phyloP scores from a whole-genome alignment of 2,329 filamentous ascomycete genomes.

The Aspergillus eucalypticola region DNA sequence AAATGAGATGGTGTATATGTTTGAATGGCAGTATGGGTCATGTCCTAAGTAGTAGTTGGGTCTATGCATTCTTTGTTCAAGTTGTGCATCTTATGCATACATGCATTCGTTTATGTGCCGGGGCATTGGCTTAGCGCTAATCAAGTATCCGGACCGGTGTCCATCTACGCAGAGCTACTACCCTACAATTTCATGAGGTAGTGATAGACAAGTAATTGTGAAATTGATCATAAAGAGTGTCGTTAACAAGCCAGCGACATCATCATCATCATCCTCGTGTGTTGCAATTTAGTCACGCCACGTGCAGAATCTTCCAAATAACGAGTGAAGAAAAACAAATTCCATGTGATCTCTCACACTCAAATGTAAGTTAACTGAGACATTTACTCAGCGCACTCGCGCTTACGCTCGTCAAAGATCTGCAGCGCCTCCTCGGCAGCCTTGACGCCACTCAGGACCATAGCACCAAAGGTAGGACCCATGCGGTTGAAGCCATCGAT shows the following conservation, averaged over 20 bases:
- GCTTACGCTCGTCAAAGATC: slow-evolving; percentile 75
- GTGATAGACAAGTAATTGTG: too few relatives aligned
- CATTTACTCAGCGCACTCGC: slow-evolving; percentile 64
- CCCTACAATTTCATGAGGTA: not conserved
- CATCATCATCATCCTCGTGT: not conserved
- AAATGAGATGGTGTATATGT: too few relatives aligned
- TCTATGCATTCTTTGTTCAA: too few relatives aligned
- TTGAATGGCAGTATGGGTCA: too few relatives aligned
- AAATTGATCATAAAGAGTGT: not conserved
- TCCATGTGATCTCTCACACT: too few relatives aligned
- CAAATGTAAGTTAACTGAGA: too few relatives aligned
- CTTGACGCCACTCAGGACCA: slow-evolving; percentile 85
- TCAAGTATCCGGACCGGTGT: too few relatives aligned
- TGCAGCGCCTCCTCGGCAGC: slow-evolving; percentile 82
- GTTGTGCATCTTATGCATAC: too few relatives aligned
- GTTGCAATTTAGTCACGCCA: not conserved
- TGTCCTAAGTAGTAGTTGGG: too few relatives aligned
- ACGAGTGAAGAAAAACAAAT: not conserved
- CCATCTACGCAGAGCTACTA: not conserved
- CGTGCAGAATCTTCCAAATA: not conserved
- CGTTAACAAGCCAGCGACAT: not conserved
- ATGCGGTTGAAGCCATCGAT: slow-evolving; percentile 90
- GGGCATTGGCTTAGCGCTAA: too few relatives aligned
- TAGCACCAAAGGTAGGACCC: slow-evolving; percentile 86
- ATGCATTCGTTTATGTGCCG: too few relatives aligned